These are phyloP conservation scores for Picochlorum sp. DNA, from an alignment of 139 green algal species.

Conservation along the genomic window DNA sequence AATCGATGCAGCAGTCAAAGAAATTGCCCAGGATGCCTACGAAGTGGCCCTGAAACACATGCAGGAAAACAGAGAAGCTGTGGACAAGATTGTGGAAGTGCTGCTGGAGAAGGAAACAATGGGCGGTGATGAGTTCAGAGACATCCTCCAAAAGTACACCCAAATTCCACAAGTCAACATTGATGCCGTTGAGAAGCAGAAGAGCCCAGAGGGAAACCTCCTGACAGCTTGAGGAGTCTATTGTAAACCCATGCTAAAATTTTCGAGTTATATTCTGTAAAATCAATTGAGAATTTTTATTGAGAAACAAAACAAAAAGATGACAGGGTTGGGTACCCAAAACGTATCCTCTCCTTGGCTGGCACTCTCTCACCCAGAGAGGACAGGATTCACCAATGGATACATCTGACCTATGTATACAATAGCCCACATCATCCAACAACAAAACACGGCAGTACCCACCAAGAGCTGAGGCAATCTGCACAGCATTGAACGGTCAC, in stretches of 20 bases:
- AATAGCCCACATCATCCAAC: slow-evolving; percentile 58
- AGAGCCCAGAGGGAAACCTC: slow-evolving; percentile 13
- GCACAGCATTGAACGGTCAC: slow-evolving; percentile 6
- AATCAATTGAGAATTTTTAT: background rate
- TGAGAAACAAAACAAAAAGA: background rate
- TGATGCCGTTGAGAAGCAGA: slow-evolving; percentile 23
- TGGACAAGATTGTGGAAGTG: slow-evolving; percentile 87
- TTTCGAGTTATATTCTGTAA: background rate
- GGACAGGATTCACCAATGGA: slow-evolving; percentile 51
- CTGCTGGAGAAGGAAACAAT: slow-evolving; percentile 97
- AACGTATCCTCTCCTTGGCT: too few relatives aligned
- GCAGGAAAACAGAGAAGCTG: slow-evolving; percentile 81
- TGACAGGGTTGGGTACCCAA: background rate
- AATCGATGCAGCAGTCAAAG: slow-evolving; percentile 86
- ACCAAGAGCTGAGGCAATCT: slow-evolving; percentile 40
- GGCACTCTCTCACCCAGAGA: slow-evolving; percentile 25
- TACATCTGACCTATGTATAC: slow-evolving; percentile 71
- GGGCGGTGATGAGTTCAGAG: slow-evolving; percentile 85
- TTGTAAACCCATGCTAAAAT: slow-evolving; percentile 3
- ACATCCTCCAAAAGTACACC: slow-evolving; percentile 58
- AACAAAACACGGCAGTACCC: slow-evolving; percentile 41
- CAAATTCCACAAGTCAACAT: slow-evolving; percentile 85
- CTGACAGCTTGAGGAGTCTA: slow-evolving; percentile 11
- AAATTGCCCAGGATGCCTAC: slow-evolving; percentile 73
- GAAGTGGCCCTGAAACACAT: slow-evolving; percentile 69